Base-by-base conservation (phyloP, 2,329 filamentous ascomycete genomes). In the Botryotinia narcissicola region DNA sequence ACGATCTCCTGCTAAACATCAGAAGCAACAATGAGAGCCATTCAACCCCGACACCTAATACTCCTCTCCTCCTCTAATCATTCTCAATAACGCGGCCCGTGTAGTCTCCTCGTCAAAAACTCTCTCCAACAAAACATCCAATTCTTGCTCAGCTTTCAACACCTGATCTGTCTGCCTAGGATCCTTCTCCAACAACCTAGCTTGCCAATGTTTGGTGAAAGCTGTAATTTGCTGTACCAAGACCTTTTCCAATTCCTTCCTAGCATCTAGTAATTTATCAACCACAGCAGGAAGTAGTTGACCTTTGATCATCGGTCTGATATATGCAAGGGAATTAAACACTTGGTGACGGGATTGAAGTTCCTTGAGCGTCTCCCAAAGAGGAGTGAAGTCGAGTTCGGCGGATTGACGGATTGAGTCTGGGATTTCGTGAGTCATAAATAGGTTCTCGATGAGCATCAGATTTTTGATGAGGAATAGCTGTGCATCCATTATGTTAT, bases 401-500 rank as follows among this genome's bases (percentile, higher is more conserved):
- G 83, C 81, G 10, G 83, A 82, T 62, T 87, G 85, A 72, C 86
- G 87, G 74, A 88, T 84, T 25, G 78, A 86, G 76, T 91, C 89
- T 70, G 89, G 95, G 77, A 99, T 98, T 83, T 99, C 96, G 75
- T 99, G 94, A 16, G 95, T 95, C 40, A 99, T 91, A 70, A 99
- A 92, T 81, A 98, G 93, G 81, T 98, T 97, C 83, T 98, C 98
- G 70, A 99, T 88, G 68, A 98, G 91, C 68, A 99, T 91, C 2
- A 99, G 87, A 81, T 99, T 97, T 78, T 95, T 96, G 78, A 99
- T 91, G 80, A 98, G 91, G 83, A 99, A 99, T 7, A 99, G 87
- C 77, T 97, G 93, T 0, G 92, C 89, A 80, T 98, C 94, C 10
- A 91, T 87, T 2, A 88, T 87, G 81, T 84, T 84, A n/a, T 83